Conservation (phyloP, 306 rosid genomes). For the Aeschynomene evenia region DNA sequence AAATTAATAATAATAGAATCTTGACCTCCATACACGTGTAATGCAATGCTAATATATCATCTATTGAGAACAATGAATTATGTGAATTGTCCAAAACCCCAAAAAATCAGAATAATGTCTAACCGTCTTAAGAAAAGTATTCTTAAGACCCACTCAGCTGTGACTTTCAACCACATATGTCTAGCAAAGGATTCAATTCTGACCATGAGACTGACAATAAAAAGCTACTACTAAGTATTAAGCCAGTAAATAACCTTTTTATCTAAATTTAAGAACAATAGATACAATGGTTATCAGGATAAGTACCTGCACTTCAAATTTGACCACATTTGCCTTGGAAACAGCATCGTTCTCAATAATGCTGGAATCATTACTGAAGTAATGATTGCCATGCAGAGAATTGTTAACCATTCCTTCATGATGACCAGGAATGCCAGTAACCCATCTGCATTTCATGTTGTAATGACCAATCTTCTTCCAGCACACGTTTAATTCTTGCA, state of each 20-base stretch:
- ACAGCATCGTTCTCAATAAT: constrained; percentile 58
- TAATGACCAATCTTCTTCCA: constrained; percentile 95
- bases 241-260: not conserved
- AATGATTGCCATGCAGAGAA: constrained; percentile 50
- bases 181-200: constrained; percentile 1
- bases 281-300: constrained; percentile 18
- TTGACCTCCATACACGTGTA: not conserved
- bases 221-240: not conserved
- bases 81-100: not conserved
- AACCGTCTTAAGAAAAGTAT: not conserved
- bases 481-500: constrained; percentile 71
- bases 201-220: constrained; percentile 8
- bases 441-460: constrained; percentile 94
- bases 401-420: constrained; percentile 66
- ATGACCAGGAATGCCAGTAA: constrained; percentile 49
- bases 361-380: constrained; percentile 56
- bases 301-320: constrained; percentile 92
- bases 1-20: not conserved
- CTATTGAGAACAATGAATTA: constrained; percentile 5
- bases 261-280: constrained; percentile 11
- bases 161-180: not conserved
- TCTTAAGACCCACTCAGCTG: not conserved
- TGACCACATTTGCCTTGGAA: constrained; percentile 65
- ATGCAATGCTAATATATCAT: not conserved
- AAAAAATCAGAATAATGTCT: not conserved